Conservation (phyloP, 352 stramenopile species). For the Bremia lactucae region DNA sequence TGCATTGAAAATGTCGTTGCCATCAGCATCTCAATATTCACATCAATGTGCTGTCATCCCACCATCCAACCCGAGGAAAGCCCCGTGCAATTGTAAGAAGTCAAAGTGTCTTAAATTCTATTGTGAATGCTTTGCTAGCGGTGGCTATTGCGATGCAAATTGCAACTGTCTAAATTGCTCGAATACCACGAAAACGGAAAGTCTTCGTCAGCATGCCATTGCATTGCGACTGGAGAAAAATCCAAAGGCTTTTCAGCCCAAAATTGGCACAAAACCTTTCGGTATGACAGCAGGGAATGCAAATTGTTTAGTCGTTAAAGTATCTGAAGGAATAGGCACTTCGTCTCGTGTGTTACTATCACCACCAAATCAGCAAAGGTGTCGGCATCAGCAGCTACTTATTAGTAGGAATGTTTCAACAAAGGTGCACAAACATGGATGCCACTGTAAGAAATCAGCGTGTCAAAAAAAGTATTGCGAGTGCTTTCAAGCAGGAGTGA, state of each 20-base stretch:
- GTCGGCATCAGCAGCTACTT: conserved; percentile 12
- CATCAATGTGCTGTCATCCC: conserved; percentile 5
- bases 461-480: conserved; percentile 98
- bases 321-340: conserved; percentile 4
- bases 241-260: conserved; percentile 92
- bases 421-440: conserved; percentile 91
- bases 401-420: conserved; percentile 19
- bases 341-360: conserved; percentile 17
- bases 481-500: conserved; percentile 88
- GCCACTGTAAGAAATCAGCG: conserved; percentile 93
- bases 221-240: conserved; percentile 87
- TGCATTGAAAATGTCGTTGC: conserved; percentile 14
- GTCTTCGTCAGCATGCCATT: conserved; percentile 77
- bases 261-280: conserved; percentile 68
- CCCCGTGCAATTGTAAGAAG: conserved; percentile 95
- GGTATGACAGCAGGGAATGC: conserved; percentile 5
- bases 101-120: conserved; percentile 95
- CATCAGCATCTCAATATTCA: conserved; percentile 14
- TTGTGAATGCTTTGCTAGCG: conserved; percentile 93
- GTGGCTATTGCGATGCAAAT: conserved; percentile 84
- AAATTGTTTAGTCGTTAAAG: conserved; percentile 8
- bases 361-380: conserved; percentile 6
- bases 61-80: conserved; percentile 32
- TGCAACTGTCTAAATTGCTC: conserved; percentile 90
- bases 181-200: conserved; percentile 78